These are phyloP conservation scores for Ceratobasidium sp. DNA, from an alignment of 1,284 basidiomycete species.

Conservation along the genomic window DNA sequence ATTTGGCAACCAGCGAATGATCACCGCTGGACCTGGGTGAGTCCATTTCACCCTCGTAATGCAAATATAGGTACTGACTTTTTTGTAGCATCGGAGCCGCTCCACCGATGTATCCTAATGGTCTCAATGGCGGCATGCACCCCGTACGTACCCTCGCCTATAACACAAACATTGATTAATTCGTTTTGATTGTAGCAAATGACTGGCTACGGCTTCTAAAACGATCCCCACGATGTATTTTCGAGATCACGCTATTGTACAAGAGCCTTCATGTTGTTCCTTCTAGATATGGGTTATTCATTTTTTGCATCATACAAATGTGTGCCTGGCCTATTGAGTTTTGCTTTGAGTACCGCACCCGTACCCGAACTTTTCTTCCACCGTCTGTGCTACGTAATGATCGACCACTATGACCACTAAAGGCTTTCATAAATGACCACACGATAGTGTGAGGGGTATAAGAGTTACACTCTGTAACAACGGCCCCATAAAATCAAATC, in stretches of 20 bases:
- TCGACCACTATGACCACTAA: too few species aligned
- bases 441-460: too few species aligned
- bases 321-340: too few species aligned
- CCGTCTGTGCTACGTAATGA: not conserved
- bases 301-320: not conserved
- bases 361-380: not conserved
- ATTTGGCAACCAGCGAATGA: slow-evolving; percentile 63
- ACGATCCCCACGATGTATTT: slow-evolving; percentile 19
- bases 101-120: slow-evolving; percentile 55
- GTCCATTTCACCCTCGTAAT: slow-evolving; percentile 4
- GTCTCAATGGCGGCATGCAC: slow-evolving; percentile 55
- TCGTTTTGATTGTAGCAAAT: slow-evolving; percentile 38
- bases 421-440: too few species aligned
- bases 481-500: too few species aligned
- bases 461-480: too few species aligned
- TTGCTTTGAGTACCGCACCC: not conserved
- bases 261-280: slow-evolving; percentile 16
- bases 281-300: slow-evolving; percentile 32
- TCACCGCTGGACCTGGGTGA: slow-evolving; percentile 71
- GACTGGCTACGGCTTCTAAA: slow-evolving; percentile 45
- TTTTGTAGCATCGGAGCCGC: slow-evolving; percentile 33
- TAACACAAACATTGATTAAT: not conserved
- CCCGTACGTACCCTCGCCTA: slow-evolving; percentile 52
- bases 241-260: slow-evolving; percentile 28
- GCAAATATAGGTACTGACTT: slow-evolving; percentile 30